Evolutionary conservation across 2,329 filamentous ascomycete genomes (phyloP), one percentile per base, ranked within the genome.

Genomic region (Cryphonectria nitschkei): DNA sequence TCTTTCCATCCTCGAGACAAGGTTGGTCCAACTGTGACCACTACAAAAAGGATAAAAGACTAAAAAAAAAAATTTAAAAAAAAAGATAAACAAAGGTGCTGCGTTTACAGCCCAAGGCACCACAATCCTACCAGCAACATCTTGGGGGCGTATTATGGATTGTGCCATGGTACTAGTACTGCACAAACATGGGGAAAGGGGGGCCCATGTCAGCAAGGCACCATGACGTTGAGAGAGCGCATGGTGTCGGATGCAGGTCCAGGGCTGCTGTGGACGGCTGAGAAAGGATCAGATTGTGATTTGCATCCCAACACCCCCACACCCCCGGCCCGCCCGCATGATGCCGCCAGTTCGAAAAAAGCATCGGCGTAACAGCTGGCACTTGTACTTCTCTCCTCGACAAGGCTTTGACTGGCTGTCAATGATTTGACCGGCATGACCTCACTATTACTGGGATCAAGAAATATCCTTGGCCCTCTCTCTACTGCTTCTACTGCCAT

Each of bases 251-350:
- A 26, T 64, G 37, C 61, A 64, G 61, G 39, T 32, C 26, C 54
- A 58, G 26, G 54, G 54, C 26, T 29, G 52, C 6, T 29, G n/a
- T 34, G 32, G 14, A 58, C 54, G 54, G 54, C 54, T 58, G 54
- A 58, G 54, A 34, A 41, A 41, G 43, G 43, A 46, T 34, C 43
- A 65, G 26, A 65, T 65, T 65, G 63, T 50, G 63, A 65, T 50
- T 65, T 65, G 63, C 63, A 52, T 14, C 41, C 41, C 62, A 65
- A 16, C 43, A 4, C 16, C 43, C 43, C 16, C 46, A 19, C 46
- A 9, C 46, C 46, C 43, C 29, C 62, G 62, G 14, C 62, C 43
- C 63, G 41, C 63, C 63, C 61, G 61, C 61, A 64, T 19, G 41
- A 43, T 26, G 39, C 61, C 61, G 61, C 61, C 41, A 32, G 56